Evolutionary conservation across 2,329 filamentous ascomycete genomes (phyloP).

Genomic region (Pseudopithomyces maydicus): DNA sequence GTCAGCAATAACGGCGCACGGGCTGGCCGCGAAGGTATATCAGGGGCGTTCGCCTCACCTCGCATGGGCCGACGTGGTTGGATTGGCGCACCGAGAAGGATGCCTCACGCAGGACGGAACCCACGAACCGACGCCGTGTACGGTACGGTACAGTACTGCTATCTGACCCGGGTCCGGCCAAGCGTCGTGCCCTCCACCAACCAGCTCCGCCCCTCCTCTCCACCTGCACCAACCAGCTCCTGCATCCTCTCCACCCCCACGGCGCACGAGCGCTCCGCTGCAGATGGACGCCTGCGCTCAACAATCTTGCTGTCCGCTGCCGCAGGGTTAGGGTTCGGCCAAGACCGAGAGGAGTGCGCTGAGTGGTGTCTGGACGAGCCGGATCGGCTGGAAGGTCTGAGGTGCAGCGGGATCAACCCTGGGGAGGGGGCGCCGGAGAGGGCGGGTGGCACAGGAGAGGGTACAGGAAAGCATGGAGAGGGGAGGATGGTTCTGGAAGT

Average conservation of each 20-base stretch:
- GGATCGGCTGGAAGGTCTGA: constrained; percentile 29
- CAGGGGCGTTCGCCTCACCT: constrained; percentile 25
- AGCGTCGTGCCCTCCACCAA: constrained; percentile 15
- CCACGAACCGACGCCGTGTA: constrained; percentile 17
- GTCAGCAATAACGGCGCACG: constrained; percentile 29
- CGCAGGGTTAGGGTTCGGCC: constrained; percentile 23
- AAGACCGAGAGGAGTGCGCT: constrained; percentile 39
- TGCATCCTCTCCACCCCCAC: constrained; percentile 32
- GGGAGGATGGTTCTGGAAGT: too few species aligned
- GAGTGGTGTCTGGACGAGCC: constrained; percentile 40
- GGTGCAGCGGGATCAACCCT: constrained; percentile 9
- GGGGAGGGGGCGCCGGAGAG: too few species aligned
- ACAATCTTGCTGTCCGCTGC: constrained; percentile 27
- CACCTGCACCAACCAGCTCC: constrained; percentile 26
- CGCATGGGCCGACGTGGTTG: constrained; percentile 13
- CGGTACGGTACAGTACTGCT: too few species aligned
- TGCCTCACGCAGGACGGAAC: too few species aligned
- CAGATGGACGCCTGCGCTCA: constrained; percentile 26
- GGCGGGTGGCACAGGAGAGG: too few species aligned
- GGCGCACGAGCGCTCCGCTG: constrained; percentile 31
- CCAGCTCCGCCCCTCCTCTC: not conserved
- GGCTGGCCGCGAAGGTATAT: constrained; percentile 41
- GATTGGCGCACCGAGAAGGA: not conserved
- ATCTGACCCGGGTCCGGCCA: constrained; percentile 16
- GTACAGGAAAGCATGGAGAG: too few species aligned